Evolutionary conservation across 116 monocot species (phyloP).

Genomic region (Posidonia oceanica): DNA sequence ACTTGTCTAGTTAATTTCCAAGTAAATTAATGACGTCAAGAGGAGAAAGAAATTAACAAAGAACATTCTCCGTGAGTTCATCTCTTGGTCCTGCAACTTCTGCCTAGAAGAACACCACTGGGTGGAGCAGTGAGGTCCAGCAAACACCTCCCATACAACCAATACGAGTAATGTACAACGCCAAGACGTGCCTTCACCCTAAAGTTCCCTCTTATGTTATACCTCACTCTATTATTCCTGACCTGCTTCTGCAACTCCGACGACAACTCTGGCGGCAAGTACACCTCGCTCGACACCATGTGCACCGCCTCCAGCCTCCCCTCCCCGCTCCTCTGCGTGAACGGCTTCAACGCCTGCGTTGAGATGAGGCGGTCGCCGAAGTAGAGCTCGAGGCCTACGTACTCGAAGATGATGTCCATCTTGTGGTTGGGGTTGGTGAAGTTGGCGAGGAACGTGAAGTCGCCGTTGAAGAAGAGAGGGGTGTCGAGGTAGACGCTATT

Average conservation of each 20-base stretch:
- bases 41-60: too few species aligned
- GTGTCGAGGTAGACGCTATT: slow-evolving; percentile 69
- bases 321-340: slow-evolving; percentile 36
- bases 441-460: slow-evolving; percentile 73
- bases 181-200: slow-evolving; percentile 53
- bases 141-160: slow-evolving; percentile 57
- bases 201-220: slow-evolving; percentile 47
- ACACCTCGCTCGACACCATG: slow-evolving; percentile 84
- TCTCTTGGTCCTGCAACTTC: slow-evolving; percentile 57
- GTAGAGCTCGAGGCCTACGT: slow-evolving; percentile 54
- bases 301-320: slow-evolving; percentile 45
- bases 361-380: slow-evolving; percentile 40
- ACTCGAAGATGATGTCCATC: slow-evolving; percentile 49
- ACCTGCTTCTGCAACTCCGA: slow-evolving; percentile 39
- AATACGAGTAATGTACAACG: slow-evolving; percentile 42
- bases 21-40: too few species aligned
- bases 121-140: slow-evolving; percentile 69
- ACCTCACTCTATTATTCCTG: slow-evolving; percentile 38
- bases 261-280: slow-evolving; percentile 31
- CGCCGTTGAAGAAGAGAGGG: slow-evolving; percentile 48
- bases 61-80: slow-evolving; percentile 10
- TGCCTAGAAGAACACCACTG: slow-evolving; percentile 54
- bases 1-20: too few species aligned
- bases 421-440: slow-evolving; percentile 78
- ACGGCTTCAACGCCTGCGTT: slow-evolving; percentile 42